A percentile compares a stretch with the other conserved stretches of the same genome.
phyloP scores from a whole-genome alignment of 176 grass and related monocot genomes.

The Aegilops longissima region DNA sequence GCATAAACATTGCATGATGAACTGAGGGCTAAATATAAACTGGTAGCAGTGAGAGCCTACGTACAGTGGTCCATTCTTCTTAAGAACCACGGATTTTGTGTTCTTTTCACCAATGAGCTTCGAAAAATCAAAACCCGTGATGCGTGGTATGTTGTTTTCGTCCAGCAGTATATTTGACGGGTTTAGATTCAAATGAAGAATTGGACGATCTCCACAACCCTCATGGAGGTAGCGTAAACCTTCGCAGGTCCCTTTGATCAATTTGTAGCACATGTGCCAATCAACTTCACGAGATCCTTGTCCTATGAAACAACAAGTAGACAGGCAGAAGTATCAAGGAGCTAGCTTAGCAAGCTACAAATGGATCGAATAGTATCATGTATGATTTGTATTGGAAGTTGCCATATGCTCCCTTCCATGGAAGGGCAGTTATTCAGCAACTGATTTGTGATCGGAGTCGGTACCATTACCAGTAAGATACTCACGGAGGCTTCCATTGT shows the following conservation, averaged over 20 bases:
- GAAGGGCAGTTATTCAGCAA: not conserved
- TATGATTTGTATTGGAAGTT: too few relatives aligned
- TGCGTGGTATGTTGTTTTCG: not conserved
- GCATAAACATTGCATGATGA: not conserved
- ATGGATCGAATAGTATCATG: not conserved
- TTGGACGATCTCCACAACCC: not conserved
- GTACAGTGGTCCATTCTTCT: not conserved
- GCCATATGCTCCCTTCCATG: not conserved
- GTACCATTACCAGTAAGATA: not conserved
- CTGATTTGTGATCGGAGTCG: not conserved
- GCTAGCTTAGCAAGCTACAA: not conserved
- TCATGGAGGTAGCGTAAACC: not conserved
- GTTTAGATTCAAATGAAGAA: not conserved
- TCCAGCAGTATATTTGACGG: not conserved
- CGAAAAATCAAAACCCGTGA: not conserved
- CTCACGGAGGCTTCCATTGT: not conserved
- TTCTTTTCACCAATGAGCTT: not conserved
- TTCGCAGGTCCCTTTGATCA: not conserved
- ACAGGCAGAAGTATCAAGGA: not conserved
- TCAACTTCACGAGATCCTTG: not conserved
- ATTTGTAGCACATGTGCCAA: not conserved
- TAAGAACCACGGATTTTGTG: not conserved
- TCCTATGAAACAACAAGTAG: not conserved
- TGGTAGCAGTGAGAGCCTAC: not conserved
- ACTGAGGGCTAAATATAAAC: too few relatives aligned